A percentile compares a stretch with the other conserved stretches of the same genome.
Evolutionary conservation across 2,329 filamentous ascomycete species (phyloP).

Genomic region (Tolypocladium ovalisporum): DNA sequence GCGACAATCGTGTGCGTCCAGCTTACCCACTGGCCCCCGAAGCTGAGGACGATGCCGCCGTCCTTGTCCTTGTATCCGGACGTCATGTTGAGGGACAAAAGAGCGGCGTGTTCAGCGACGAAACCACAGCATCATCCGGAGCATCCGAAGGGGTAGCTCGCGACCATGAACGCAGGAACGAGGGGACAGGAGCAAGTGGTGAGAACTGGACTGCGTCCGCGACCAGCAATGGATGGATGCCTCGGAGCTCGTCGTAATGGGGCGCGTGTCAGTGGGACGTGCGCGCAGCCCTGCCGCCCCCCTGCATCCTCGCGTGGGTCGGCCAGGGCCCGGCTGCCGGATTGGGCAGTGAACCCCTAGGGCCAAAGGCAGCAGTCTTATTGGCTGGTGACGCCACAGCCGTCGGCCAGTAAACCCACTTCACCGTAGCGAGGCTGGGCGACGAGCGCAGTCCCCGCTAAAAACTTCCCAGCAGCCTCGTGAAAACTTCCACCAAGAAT

Average conservation of each 20-base stretch:
- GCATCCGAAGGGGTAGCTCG: constrained; percentile 13
- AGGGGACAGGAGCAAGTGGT: constrained; percentile 4
- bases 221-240: too few relatives aligned
- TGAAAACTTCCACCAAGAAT: constrained; percentile 9
- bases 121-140: constrained; percentile 18
- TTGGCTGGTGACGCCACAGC: neutral
- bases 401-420: neutral
- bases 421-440: neutral
- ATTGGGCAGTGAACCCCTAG: neutral
- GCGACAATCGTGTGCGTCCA: constrained; percentile 77
- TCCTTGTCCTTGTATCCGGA: constrained; percentile 55
- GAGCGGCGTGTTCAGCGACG: constrained; percentile 8
- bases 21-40: constrained; percentile 85
- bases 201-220: constrained; percentile 1
- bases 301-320: neutral
- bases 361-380: neutral
- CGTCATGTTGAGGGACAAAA: constrained; percentile 17
- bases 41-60: constrained; percentile 44
- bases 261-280: neutral
- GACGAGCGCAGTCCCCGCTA: constrained; percentile 8
- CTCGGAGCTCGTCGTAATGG: constrained; percentile 8
- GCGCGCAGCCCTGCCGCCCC: neutral
- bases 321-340: neutral
- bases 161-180: neutral
- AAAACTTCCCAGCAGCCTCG: constrained; percentile 12